Percentiles rank a stretch among this genome's conserved stretches.
These are phyloP conservation scores for Globisporangium perplexum DNA, from an alignment of 352 stramenopile genomes.

Conservation along the genomic window DNA sequence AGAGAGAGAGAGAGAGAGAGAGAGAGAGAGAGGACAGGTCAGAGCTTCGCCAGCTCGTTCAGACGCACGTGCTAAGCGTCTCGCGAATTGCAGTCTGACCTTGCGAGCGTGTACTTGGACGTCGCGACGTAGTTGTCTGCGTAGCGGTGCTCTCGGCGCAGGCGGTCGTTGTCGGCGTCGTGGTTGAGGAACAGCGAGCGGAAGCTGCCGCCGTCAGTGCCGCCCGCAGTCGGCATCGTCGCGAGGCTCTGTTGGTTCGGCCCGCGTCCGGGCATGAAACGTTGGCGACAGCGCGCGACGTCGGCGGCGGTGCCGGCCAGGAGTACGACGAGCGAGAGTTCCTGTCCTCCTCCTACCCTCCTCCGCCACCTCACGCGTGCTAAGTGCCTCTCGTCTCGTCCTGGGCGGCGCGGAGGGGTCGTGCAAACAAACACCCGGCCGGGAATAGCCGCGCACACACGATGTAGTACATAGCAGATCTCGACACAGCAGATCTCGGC, in stretches of 20 bases:
- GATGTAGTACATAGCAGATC: too few species aligned
- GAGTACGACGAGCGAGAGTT: not conserved
- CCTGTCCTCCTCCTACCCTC: too few species aligned
- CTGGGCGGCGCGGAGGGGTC: too few species aligned
- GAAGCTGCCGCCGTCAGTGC: constrained; percentile 19
- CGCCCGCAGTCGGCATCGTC: constrained; percentile 8
- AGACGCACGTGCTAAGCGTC: not conserved
- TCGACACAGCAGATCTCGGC: too few species aligned
- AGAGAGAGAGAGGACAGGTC: not conserved
- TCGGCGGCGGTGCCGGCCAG: not conserved
- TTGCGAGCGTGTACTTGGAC: constrained; percentile 91
- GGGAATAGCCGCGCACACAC: too few species aligned
- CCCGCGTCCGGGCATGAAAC: constrained; percentile 6
- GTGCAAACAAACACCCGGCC: too few species aligned
- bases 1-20: too few species aligned
- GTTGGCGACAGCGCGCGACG: not conserved
- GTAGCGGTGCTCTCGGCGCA: constrained; percentile 37
- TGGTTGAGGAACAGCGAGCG: constrained; percentile 54
- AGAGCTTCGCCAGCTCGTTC: not conserved
- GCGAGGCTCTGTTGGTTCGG: constrained; percentile 3
- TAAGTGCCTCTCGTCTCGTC: too few species aligned
- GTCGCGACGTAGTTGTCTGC: constrained; percentile 78
- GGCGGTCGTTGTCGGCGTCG: constrained; percentile 50
- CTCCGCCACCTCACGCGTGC: too few species aligned
- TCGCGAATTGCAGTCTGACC: constrained; percentile 13